Evolutionary conservation across 140 eudicot genomes (phyloP), one percentile per base, ranked within the genome.

Genomic region (Oenanthe javanica): DNA sequence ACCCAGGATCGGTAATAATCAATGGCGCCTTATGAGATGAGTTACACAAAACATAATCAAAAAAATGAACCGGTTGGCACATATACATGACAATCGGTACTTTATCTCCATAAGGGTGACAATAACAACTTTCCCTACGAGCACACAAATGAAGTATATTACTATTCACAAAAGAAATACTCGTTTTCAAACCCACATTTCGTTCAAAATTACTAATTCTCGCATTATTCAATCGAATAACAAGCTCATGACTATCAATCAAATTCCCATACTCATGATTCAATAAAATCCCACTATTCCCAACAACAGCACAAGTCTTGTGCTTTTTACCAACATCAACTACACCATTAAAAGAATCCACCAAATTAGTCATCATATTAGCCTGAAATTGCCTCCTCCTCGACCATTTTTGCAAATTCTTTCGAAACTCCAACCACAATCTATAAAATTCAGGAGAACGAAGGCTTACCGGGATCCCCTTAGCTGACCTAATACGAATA

Each of bases 221-320:
- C 0, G 99, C 99, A 40, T 95, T 95, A 84, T 95, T 95, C 51
- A 95, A 81, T 45, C 99, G 80, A 70, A 95, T 90, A 64, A 95
- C 97, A 59, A 83, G 83, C 75, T 95, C 97, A 66, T 95, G 97
- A 42, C 88, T 52, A 84, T 95, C 99, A 59, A 95, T 95, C 36
- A 82, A 27, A 16, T 71, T 72, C 25, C 97, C 99, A 66, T 87
- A 57, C 57, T 86, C 86, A 4, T 78, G 79, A 72, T 87, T 87
- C 79, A 95, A 67, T 75, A 95, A 81, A 74, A 95, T 95, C 87
- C 99, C 99, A 85, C 99, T 95, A 46, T 92, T 95, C 7, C 99
- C 99, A 50, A 95, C 97, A 19, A 94, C 95, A 49, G 98, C 97
- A 83, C 98, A 94, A 48, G 89, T 82, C 66, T 83, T 86, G 51